A percentile compares a stretch with the other conserved stretches of the same genome.
Evolutionary conservation across 108 stramenopile species (phyloP).

Genomic region (Fragilaria radians): DNA sequence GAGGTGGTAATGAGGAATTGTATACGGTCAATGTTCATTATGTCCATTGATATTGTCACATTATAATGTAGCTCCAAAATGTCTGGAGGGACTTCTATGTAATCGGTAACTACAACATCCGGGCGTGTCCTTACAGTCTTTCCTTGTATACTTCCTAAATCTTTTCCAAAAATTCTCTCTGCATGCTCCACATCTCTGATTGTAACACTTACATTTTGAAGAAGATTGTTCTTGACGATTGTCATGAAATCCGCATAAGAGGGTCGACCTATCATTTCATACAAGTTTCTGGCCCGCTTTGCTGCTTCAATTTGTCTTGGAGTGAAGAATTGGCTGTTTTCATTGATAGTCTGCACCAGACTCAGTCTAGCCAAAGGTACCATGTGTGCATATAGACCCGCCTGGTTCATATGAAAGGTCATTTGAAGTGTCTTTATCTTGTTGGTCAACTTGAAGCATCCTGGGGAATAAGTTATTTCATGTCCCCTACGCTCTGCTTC

Average conservation of each 20-base stretch:
- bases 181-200: conserved; percentile 20
- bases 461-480: not conserved
- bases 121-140: conserved; percentile 11
- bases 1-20: not conserved
- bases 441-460: too few species aligned
- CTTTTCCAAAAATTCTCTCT: conserved; percentile 25
- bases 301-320: conserved; percentile 12
- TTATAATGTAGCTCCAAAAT: not conserved
- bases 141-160: conserved; percentile 28
- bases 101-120: not conserved
- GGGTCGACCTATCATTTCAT: conserved; percentile 23
- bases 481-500: not conserved
- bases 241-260: conserved; percentile 13
- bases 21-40: not conserved
- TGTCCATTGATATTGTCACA: not conserved
- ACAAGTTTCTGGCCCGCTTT: conserved; percentile 8
- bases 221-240: conserved; percentile 13
- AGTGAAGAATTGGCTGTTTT: conserved; percentile 7
- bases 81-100: not conserved
- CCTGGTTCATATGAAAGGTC: not conserved
- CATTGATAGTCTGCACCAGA: conserved; percentile 13
- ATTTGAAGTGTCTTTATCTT: not conserved
- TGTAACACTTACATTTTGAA: conserved; percentile 32
- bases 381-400: not conserved
- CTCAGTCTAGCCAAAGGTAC: not conserved